These are phyloP conservation scores for Acidiella bohemica DNA, from an alignment of 495 filamentous ascomycete species.

Conservation along the genomic window DNA sequence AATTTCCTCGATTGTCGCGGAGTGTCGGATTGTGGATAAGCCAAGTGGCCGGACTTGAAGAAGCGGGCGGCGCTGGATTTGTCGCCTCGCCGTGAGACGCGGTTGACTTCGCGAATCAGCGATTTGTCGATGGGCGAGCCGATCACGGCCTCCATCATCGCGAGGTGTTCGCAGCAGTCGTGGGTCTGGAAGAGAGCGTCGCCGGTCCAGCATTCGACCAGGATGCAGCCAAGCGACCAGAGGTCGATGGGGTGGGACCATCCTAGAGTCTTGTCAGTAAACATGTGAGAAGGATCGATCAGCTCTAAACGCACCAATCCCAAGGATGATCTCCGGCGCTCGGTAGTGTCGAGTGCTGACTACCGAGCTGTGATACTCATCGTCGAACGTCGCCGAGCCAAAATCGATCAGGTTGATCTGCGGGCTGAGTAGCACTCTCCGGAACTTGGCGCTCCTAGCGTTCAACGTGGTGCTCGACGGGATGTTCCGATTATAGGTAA, in stretches of 20 bases:
- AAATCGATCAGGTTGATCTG: conserved; percentile 98
- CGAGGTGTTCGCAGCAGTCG: conserved; percentile 92
- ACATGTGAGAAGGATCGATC: no score
- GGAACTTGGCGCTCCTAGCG: conserved; percentile 64
- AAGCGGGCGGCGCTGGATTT: conserved; percentile 74
- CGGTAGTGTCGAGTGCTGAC: conserved; percentile 94
- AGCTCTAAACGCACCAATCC: conserved; percentile 48
- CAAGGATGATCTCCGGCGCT: conserved; percentile 93
- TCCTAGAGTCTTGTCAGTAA: conserved; percentile 24
- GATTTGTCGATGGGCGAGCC: conserved; percentile 46
- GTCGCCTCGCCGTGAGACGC: conserved; percentile 45
- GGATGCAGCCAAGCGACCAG: conserved; percentile 97
- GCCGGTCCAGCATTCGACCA: conserved; percentile 98
- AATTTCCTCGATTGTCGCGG: conserved; percentile 81
- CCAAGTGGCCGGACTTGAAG: conserved; percentile 50
- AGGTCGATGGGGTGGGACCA: conserved; percentile 98
- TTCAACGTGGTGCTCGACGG: conserved; percentile 75
- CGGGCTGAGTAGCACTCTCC: conserved; percentile 80
- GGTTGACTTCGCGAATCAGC: conserved; percentile 61
- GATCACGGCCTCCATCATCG: conserved; percentile 76
- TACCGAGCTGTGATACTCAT: conserved; percentile 95
- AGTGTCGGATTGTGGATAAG: conserved; percentile 81
- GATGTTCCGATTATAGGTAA: conserved; percentile 89
- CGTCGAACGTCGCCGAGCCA: conserved; percentile 93
- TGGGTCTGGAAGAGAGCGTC: conserved; percentile 97